Percentiles rank a stretch among this genome's conserved stretches.
These are phyloP conservation scores for Parietaria judaica DNA, from an alignment of 306 rosid species.

Conservation along the genomic window DNA sequence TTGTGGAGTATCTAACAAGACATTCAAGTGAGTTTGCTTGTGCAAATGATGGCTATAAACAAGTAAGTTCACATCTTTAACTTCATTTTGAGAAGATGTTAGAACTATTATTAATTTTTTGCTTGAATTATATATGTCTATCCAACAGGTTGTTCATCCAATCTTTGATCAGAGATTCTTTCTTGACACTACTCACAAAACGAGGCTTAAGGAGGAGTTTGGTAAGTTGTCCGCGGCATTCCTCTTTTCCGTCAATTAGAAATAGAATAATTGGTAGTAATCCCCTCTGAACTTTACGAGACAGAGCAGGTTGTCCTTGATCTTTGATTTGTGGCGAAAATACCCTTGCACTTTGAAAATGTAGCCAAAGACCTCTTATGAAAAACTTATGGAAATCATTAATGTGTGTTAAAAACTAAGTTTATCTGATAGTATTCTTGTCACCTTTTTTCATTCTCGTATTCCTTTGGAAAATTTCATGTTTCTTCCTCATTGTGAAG, in stretches of 20 bases:
- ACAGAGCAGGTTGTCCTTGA: too few species aligned
- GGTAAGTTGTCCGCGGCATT: slow-evolving; percentile 37
- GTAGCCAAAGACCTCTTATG: too few species aligned
- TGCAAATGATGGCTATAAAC: slow-evolving; percentile 33
- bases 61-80: slow-evolving; percentile 40
- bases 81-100: slow-evolving; percentile 11
- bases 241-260: slow-evolving; percentile 8
- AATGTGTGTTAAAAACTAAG: too few species aligned
- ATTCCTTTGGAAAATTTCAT: not conserved
- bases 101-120: slow-evolving; percentile 15
- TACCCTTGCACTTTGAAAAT: too few species aligned
- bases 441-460: not conserved
- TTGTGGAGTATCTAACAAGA: slow-evolving; percentile 65
- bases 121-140: slow-evolving; percentile 13
- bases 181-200: slow-evolving; percentile 63
- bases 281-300: too few species aligned
- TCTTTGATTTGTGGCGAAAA: too few species aligned
- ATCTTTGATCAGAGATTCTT: slow-evolving; percentile 74
- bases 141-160: slow-evolving; percentile 77
- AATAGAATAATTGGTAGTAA: not conserved
- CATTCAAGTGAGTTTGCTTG: slow-evolving; percentile 45
- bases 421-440: too few species aligned
- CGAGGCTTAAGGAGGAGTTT: slow-evolving; percentile 82
- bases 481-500: too few species aligned
- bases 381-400: too few species aligned